These are phyloP conservation scores for Chrysopogon serrulatus DNA, from an alignment of 176 grass and related monocot genomes.

Conservation along the genomic window DNA sequence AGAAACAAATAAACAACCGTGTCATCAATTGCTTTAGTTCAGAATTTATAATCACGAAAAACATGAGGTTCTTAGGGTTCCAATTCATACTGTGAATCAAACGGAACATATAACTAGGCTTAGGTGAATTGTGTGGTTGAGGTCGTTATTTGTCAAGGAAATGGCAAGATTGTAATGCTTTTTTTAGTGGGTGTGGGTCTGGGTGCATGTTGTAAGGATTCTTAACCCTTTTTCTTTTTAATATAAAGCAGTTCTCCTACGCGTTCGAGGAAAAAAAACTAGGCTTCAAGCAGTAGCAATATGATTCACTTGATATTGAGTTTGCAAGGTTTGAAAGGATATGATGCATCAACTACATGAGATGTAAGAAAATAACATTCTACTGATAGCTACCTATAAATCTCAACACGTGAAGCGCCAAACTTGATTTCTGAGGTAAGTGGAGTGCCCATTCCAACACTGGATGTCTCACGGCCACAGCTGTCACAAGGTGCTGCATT, in stretches of 20 bases:
- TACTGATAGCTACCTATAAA: slow-evolving; percentile 73
- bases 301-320: slow-evolving; percentile 8
- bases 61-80: neutral
- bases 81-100: slow-evolving; percentile 3
- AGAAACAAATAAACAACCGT: neutral
- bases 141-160: neutral
- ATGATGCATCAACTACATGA: neutral
- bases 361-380: slow-evolving; percentile 14
- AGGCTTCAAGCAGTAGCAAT: slow-evolving; percentile 16
- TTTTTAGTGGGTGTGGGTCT: neutral
- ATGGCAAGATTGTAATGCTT: neutral
- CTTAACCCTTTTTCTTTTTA: neutral
- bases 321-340: neutral
- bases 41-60: neutral
- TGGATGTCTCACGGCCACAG: slow-evolving; percentile 65
- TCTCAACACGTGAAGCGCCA: slow-evolving; percentile 68
- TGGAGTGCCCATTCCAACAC: slow-evolving; percentile 65
- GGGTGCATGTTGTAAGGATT: neutral
- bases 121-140: neutral
- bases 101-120: slow-evolving; percentile 13
- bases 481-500: slow-evolving; percentile 78
- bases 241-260: neutral
- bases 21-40: neutral
- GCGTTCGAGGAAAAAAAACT: neutral
- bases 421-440: slow-evolving; percentile 81